Percentiles rank a stretch among this genome's conserved stretches.
Conservation (phyloP, 768 basidiomycete genomes). For the Trichaptum fuscoviolaceum region DNA sequence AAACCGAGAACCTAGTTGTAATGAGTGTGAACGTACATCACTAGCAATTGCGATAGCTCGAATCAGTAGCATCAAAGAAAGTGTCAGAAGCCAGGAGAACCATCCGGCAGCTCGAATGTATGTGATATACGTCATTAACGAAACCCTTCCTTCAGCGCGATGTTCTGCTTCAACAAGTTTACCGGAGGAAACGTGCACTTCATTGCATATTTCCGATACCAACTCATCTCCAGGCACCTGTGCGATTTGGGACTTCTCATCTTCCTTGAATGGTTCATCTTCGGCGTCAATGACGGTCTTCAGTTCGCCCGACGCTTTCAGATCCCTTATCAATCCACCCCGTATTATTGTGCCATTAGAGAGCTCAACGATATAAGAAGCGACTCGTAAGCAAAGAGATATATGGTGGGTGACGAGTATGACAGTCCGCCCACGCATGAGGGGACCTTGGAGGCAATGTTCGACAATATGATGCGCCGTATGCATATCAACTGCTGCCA, state of each 20-base stretch:
- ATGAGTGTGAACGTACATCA: slow-evolving; percentile 37
- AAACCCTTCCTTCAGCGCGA: slow-evolving; percentile 62
- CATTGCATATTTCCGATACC: not conserved
- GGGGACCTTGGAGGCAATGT: slow-evolving; percentile 55
- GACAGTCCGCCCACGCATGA: slow-evolving; percentile 64
- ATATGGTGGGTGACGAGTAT: slow-evolving; percentile 84
- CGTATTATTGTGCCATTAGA: slow-evolving; percentile 42
- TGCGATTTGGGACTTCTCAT: slow-evolving; percentile 11
- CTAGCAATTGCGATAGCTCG: slow-evolving; percentile 50
- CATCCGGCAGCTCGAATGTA: slow-evolving; percentile 61
- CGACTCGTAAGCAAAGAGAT: slow-evolving; percentile 60
- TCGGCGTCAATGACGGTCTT: slow-evolving; percentile 40
- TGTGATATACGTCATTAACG: slow-evolving; percentile 51
- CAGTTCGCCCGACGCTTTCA: slow-evolving; percentile 39
- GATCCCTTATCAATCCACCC: slow-evolving; percentile 45
- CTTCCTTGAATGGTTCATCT: slow-evolving; percentile 33
- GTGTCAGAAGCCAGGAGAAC: slow-evolving; percentile 46
- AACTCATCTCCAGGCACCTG: not conserved
- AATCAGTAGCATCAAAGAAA: slow-evolving; percentile 48
- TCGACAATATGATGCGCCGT: slow-evolving; percentile 66
- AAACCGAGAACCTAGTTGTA: not conserved
- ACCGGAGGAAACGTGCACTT: slow-evolving; percentile 24
- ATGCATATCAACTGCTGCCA: slow-evolving; percentile 75
- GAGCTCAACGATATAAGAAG: slow-evolving; percentile 64
- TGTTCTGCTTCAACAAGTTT: slow-evolving; percentile 60